Evolutionary conservation across 805 yeast species (phyloP).

Genomic region (Pichia nakasei): DNA sequence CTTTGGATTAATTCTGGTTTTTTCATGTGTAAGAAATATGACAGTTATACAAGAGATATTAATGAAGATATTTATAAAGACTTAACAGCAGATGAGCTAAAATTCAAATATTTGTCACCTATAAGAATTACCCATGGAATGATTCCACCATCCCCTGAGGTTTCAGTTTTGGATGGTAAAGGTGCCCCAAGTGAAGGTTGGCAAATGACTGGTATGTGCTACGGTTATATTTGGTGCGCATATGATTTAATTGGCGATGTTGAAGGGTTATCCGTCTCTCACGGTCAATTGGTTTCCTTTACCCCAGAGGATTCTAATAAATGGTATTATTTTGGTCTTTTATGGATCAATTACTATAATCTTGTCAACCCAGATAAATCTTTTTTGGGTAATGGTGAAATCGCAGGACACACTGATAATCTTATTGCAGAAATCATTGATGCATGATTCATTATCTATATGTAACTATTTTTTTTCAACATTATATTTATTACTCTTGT

Average conservation of each 20-base stretch:
- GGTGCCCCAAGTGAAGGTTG: slow-evolving; percentile 46
- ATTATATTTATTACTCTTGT: no score
- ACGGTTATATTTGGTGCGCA: slow-evolving; percentile 53
- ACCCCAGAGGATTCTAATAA: slow-evolving; percentile 23
- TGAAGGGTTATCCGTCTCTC: slow-evolving; percentile 29
- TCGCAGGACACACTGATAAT: no score
- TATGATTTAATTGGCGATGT: slow-evolving; percentile 46
- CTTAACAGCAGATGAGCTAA: slow-evolving; percentile 24
- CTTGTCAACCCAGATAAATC: no score
- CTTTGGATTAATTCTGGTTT: slow-evolving; percentile 70
- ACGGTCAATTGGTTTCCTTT: slow-evolving; percentile 37
- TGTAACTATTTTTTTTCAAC: no score
- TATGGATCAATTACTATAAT: slow-evolving; percentile 45
- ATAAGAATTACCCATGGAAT: slow-evolving; percentile 37
- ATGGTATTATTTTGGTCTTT: slow-evolving; percentile 37
- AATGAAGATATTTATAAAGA: slow-evolving; percentile 21
- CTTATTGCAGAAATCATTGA: no score
- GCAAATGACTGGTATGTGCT: slow-evolving; percentile 47
- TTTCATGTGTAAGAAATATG: slow-evolving; percentile 43
- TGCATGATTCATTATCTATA: no score
- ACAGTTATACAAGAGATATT: slow-evolving; percentile 31
- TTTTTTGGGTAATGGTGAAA: no score
- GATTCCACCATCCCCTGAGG: slow-evolving; percentile 46
- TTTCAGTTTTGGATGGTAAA: slow-evolving; percentile 15
- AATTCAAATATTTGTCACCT: slow-evolving; percentile 31